Evolutionary conservation across 495 filamentous ascomycete genomes (phyloP), one percentile per base, ranked within the genome.

Genomic region (Xeromyces bisporus): DNA sequence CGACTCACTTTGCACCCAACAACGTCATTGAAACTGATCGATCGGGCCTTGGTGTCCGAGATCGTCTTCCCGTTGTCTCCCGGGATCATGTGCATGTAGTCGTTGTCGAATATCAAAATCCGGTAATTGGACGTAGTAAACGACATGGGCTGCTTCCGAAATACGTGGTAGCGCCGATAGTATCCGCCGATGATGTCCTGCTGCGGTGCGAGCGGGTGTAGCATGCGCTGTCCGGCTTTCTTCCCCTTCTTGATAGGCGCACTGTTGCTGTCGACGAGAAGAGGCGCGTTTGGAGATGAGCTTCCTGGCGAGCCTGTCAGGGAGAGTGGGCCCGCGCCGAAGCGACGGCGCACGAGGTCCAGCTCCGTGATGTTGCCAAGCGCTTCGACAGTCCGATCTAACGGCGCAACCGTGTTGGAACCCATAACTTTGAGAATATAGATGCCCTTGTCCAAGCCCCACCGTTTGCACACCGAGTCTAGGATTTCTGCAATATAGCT

Each of bases 21-120:
- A 36, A 96, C 82, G 39, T 82, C 84, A 40, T 75, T 80, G 52
- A 94, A 94, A 34, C 85, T 83, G 29, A 96, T 79, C 18, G 83
- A 84, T 8, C 83, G 83, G 11, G 80, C 83, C 55, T 93, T 96
- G 12, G 53, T 57, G 15, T 68, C 67, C 14, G 67, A 66, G 2
- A 56, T 48, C 6, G 52, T 68, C 65, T 65, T 66, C 8, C 53
- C 56, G 5, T 56, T 64, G 14, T 75, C 74, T 0, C 67, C 72
- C 20, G 89, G 85, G 64, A 92, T 77, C 41, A 96, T 85, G 52
- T 94, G 89, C 48, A 97, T 71, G 43, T 92, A 93, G 48, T 97
- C 89, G 27, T 83, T 83, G 46, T 96, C 89, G 38, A 97, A 83
- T 5, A 80, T 77, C 15, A 97, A 62, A 9, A 91, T 71, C 23